phyloP scores from a whole-genome alignment of 2,329 filamentous ascomycete genomes.

The Talaromyces sp. region DNA sequence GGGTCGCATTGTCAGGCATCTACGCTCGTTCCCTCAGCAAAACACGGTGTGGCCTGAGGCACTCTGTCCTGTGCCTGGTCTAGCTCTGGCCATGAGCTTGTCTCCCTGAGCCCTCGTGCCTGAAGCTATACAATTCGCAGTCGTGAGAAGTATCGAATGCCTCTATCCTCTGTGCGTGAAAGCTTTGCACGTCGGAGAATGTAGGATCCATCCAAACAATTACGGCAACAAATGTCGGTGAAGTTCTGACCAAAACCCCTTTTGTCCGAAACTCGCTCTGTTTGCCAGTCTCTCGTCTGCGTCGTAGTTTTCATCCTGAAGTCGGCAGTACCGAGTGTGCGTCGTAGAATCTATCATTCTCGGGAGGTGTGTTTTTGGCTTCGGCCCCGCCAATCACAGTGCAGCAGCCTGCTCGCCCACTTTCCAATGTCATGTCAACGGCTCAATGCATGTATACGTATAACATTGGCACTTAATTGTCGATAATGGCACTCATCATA shows the following conservation, averaged over 20 bases:
- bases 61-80: background rate
- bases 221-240: conserved; percentile 4
- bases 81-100: background rate
- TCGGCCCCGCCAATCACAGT: background rate
- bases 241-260: background rate
- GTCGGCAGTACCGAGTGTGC: conserved; percentile 7
- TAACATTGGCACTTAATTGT: too few species aligned
- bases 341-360: conserved; percentile 11
- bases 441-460: background rate
- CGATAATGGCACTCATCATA: background rate
- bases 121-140: background rate
- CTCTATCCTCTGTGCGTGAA: background rate
- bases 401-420: background rate
- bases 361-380: background rate
- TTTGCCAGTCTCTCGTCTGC: background rate
- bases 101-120: background rate
- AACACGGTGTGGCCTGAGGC: background rate
- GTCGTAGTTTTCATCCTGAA: conserved; percentile 9
- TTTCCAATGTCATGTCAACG: background rate
- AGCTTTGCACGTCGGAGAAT: background rate
- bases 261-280: background rate
- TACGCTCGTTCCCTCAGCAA: background rate
- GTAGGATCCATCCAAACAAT: background rate
- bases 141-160: background rate
- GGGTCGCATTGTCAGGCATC: background rate